phyloP scores from a whole-genome alignment of 192 early-diverging fungal genomes.

The Rhizophlyctis rosea region DNA sequence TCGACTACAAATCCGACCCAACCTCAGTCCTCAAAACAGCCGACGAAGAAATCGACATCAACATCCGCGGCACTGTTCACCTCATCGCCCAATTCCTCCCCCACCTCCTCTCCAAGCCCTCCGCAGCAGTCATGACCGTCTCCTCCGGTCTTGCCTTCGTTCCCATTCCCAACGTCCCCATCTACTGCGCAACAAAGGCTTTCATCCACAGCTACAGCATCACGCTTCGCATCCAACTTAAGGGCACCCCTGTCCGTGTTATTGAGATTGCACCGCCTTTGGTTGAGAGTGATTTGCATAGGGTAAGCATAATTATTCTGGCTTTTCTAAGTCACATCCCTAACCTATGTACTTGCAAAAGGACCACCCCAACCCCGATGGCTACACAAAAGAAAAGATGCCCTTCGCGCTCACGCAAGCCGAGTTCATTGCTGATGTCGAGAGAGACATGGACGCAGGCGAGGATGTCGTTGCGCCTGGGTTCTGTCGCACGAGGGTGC shows the following conservation, averaged over 20 bases:
- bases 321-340: constrained; percentile 5
- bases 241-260: constrained; percentile 12
- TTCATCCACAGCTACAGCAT: constrained; percentile 26
- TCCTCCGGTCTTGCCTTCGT: constrained; percentile 32
- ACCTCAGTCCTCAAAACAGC: background rate
- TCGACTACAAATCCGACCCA: constrained; percentile 1
- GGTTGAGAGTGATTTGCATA: constrained; percentile 27
- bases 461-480: constrained; percentile 12
- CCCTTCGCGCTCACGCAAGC: constrained; percentile 1
- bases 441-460: constrained; percentile 13
- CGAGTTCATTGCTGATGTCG: constrained; percentile 7
- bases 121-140: constrained; percentile 19
- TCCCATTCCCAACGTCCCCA: constrained; percentile 15
- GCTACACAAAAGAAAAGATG: background rate
- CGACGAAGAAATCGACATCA: constrained; percentile 26
- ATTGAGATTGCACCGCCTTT: constrained; percentile 33
- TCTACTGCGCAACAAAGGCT: constrained; percentile 32
- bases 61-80: constrained; percentile 26
- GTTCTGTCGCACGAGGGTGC: too few species aligned
- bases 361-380: constrained; percentile 11
- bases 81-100: constrained; percentile 18
- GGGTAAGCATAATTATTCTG: constrained; percentile 7
- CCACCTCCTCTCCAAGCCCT: constrained; percentile 16
- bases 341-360: background rate
- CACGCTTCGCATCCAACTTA: constrained; percentile 21